These are phyloP conservation scores for Leccinum pallidistipes DNA, from an alignment of 1,284 basidiomycete genomes.

Conservation along the genomic window DNA sequence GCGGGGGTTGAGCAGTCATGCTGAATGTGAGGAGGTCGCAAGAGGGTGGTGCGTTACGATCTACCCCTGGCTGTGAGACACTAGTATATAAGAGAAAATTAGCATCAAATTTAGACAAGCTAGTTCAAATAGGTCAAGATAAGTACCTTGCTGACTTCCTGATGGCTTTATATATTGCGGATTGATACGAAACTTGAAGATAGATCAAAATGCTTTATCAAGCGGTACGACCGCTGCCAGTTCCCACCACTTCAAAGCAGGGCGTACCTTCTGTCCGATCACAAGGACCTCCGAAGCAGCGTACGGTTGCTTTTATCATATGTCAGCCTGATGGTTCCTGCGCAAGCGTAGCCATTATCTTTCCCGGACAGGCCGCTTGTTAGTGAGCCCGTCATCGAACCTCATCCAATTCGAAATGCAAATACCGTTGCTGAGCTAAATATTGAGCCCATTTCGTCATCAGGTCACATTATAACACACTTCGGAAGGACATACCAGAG, in stretches of 20 bases:
- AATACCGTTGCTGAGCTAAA: conserved; percentile 67
- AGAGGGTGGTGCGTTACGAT: background rate
- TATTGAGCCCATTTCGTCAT: conserved; percentile 28
- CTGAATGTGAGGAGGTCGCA: background rate
- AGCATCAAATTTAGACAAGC: background rate
- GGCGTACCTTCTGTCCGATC: background rate
- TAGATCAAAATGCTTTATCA: background rate
- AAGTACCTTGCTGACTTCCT: background rate
- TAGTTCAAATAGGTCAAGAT: too few species aligned
- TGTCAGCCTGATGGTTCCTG: too few species aligned
- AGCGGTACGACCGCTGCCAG: background rate
- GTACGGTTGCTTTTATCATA: too few species aligned
- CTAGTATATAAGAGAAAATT: background rate
- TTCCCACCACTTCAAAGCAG: background rate
- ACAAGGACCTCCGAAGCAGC: background rate
- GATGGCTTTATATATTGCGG: background rate
- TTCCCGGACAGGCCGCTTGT: too few species aligned
- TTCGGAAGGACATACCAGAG: conserved; percentile 47
- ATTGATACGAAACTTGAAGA: background rate
- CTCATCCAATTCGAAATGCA: conserved; percentile 63
- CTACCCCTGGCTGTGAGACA: background rate
- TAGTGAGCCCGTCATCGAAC: conserved; percentile 51
- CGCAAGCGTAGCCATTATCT: too few species aligned
- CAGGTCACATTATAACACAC: background rate
- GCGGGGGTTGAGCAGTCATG: conserved; percentile 25